Evolutionary conservation across 257 asterid species (phyloP).

Genomic region (Jacaranda copaia): DNA sequence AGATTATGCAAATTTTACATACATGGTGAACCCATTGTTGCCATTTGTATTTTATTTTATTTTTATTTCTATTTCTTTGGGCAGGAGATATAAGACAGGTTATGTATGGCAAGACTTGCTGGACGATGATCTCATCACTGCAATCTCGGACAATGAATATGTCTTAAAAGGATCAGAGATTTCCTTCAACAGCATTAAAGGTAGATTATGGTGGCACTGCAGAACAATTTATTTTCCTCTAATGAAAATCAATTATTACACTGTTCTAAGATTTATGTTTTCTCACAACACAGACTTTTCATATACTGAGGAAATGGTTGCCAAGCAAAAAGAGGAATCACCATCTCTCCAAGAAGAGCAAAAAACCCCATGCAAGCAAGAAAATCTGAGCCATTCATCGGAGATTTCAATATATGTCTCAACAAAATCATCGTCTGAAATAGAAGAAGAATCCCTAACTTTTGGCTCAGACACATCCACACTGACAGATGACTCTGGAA

Average conservation of each 20-base stretch:
- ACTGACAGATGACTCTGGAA: conserved; percentile 57
- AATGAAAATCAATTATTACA: neutral
- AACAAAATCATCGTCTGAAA: conserved; percentile 57
- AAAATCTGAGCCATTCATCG: conserved; percentile 42
- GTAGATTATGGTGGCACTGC: conserved; percentile 33
- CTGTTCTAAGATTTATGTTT: neutral
- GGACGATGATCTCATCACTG: conserved; percentile 95
- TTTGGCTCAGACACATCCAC: conserved; percentile 79
- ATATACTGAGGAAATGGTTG: conserved; percentile 36
- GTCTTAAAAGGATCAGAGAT: conserved; percentile 91
- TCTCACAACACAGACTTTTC: conserved; percentile 25
- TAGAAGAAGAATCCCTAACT: conserved; percentile 64
- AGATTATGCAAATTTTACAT: neutral
- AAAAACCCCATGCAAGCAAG: conserved; percentile 38
- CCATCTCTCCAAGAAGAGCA: conserved; percentile 33
- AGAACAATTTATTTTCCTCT: neutral
- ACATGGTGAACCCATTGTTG: neutral
- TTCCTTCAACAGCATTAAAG: conserved; percentile 45
- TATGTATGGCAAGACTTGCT: conserved; percentile 93
- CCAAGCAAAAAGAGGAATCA: conserved; percentile 42
- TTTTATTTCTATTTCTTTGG: neutral
- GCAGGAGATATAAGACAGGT: conserved; percentile 80
- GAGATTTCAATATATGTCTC: conserved; percentile 45
- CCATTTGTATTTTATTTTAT: neutral
- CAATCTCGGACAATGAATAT: conserved; percentile 87